Base-by-base conservation (phyloP, 192 early-diverging fungal genomes). In the Entrophospora sp. region DNA sequence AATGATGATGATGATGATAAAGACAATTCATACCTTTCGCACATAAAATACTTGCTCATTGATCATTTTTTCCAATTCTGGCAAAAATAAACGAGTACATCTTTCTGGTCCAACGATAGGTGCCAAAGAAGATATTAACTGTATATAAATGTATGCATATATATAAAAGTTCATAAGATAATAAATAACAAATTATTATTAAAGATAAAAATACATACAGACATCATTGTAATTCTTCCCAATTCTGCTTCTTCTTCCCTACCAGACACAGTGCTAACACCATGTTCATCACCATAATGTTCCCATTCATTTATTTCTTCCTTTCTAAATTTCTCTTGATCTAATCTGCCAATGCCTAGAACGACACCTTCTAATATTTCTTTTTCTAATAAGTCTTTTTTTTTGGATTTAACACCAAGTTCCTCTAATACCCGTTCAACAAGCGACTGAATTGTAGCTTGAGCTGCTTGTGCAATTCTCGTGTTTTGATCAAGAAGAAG, bases 401-500 rank as follows among this genome's bases (percentile, higher is more conserved):
- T 51, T 22, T 53, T 66, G 6, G 64, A 30, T 13, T 36, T 53
- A 22, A 66, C 37, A 37, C 55, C 49, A 24, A 49, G 43, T 13
- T 55, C 64, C 5, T 70, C 74, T 4, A 74, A 53, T 24, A 82
- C 58, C 45, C 70, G 71, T 5, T 73, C 71, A 3, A 79, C 69
- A 2, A 84, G 63, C 5, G 74, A 63, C 4, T 76, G 72, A 30
- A 84, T 71, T 12, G 69, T 73, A 9, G 77, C 59, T 44, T 80
- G 75, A 0, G 79, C 73, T 30, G 79, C 69, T 5, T 77, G 59
- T 20, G 83, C 80, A 3, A 84, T 67, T 14, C 66, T 71, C 6
- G 79, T 75, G 38, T 82, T 80, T 51, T 84, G 80, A 57, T 84
- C 83, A 40, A 84, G 44, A 31, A 84, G 67, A 12, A 84, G 69